Percentiles rank a stretch among this genome's conserved stretches.
Evolutionary conservation across 371 early-diverging fungal genomes (phyloP).

Genomic region (Coemansia sp.): DNA sequence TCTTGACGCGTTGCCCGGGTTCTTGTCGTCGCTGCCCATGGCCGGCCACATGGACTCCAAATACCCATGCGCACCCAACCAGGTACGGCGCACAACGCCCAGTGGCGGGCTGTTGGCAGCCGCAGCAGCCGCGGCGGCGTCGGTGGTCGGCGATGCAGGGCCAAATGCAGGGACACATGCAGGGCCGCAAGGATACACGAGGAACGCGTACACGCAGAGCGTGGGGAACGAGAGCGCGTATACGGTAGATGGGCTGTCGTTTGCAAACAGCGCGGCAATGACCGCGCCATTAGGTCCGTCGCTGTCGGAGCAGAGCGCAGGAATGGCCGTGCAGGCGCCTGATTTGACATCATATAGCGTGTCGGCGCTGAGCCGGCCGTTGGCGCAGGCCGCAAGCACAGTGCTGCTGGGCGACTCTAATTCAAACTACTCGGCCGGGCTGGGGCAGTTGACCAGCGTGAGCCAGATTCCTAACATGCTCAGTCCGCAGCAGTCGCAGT

Average conservation of each 20-base stretch:
- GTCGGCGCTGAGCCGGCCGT: slow-evolving; percentile 45
- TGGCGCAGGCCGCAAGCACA: slow-evolving; percentile 28
- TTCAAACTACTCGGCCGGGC: no score
- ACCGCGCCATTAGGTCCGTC: slow-evolving; percentile 11
- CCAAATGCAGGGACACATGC: not conserved
- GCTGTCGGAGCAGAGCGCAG: slow-evolving; percentile 16
- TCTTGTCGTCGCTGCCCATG: slow-evolving; percentile 40
- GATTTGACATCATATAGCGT: slow-evolving; percentile 44
- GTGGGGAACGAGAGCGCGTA: slow-evolving; percentile 9
- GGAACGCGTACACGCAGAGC: slow-evolving; percentile 5
- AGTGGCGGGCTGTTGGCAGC: slow-evolving; percentile 30
- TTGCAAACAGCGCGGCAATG: slow-evolving; percentile 8
- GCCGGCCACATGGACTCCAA: slow-evolving; percentile 24
- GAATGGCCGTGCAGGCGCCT: not conserved
- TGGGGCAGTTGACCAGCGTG: not conserved
- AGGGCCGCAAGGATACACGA: not conserved
- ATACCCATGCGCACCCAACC: slow-evolving; percentile 6
- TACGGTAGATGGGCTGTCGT: slow-evolving; percentile 15
- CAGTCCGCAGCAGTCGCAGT: slow-evolving; percentile 24
- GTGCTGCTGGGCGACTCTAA: slow-evolving; percentile 12
- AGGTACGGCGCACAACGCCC: slow-evolving; percentile 3
- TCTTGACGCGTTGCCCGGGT: slow-evolving; percentile 35
- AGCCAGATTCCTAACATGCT: slow-evolving; percentile 12
- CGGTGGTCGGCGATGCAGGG: slow-evolving; percentile 8
- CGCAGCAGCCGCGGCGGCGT: slow-evolving; percentile 41